Base-by-base conservation (phyloP, 305 asterid species). In the Fraxinus velutina region DNA sequence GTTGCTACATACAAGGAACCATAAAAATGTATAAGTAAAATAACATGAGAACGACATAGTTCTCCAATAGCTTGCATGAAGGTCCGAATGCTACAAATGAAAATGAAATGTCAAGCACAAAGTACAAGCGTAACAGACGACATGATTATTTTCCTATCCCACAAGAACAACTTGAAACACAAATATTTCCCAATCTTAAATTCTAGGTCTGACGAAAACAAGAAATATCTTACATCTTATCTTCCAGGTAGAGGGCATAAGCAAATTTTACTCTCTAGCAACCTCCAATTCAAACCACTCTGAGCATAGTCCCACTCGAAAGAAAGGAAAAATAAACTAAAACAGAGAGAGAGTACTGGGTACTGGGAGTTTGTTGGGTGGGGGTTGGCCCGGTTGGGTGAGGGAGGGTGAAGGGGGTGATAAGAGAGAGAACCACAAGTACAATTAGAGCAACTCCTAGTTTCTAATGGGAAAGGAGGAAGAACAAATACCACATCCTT, bases 401-500 rank as follows among this genome's bases (percentile, higher is more conserved):
- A 24, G 78, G 30, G 62, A 13, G 12, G 47, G 17, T 1, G 30
- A 9, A 1, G 6, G 15, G 33, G n/a, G 12, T 21, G 47, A 10
- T 6, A 17, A 74, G 19, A 47, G 71, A 60, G 66, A 55, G 34
- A 50, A 12, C 55, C 34, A 32, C 19, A 15, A 29, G 21, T 42
- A n/a, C 66, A 75, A 50, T 37, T 42, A 33, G 37, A 33, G 73
- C 13, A 27, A 22, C 8, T 3, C 12, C 73, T 33, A 79, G 21
- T 42, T 75, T 15, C 64, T 0, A 24, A 55, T n/a, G 37, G 77
- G 2, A 50, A 70, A 80, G 39, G n/a, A 39, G 22, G 75, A 81
- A 77, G 42, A 72, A 82, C 29, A 73, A 84, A 34, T 91, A 94
- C 97, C 96, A 92, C 91, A 79, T 95, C 97, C 85, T 93, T 93